Evolutionary conservation across 2,329 filamentous ascomycete genomes (phyloP), one percentile per base, ranked within the genome.

Genomic region (Coniochaeta sp.): DNA sequence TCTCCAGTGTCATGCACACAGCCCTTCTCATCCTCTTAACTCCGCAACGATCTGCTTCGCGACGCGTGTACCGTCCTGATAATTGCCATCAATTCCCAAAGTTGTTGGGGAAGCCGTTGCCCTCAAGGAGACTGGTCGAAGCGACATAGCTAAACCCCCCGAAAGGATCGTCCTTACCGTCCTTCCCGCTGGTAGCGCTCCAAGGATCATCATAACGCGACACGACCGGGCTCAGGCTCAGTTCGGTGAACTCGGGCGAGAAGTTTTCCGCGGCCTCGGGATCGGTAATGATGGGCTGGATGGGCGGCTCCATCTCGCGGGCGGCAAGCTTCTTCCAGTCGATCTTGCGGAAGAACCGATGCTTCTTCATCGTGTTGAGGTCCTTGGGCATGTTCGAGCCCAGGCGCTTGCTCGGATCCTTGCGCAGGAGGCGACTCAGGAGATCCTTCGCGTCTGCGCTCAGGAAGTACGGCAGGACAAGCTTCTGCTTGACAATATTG

Each of bases 241-340:
- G 70, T 51, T 87, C 84, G 0, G 92, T 99, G 66, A 99, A 99
- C 65, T 96, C 91, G n/a, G 77, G 75, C 0, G 88, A 82, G 70
- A 99, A 99, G 71, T 99, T 99, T 79, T 99, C 95, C 0, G 94
- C 94, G 45, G 96, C 77, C 67, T 95, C 91, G 0, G 94, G 94
- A 63, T 99, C 91, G 0, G 94, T 97, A 63, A 99, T 92, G 62
- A 97, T 78, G 14, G 94, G 94, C 65, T 87, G 83, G 61, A 99
- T 97, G 0, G 94, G 94, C 1, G 94, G 88, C 60, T 89, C 86
- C 46, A 96, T 60, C 68, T 96, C 89, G 31, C 92, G 81, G 26
- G 81, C 83, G 56, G 87, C 90, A 13, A 99, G 79, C 61, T 85
- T 86, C 70, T 84, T 86, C 94, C 94, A 99, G 71, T 99, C 86